Conservation (phyloP, 805 yeast genomes). For the Candida michaelii region DNA sequence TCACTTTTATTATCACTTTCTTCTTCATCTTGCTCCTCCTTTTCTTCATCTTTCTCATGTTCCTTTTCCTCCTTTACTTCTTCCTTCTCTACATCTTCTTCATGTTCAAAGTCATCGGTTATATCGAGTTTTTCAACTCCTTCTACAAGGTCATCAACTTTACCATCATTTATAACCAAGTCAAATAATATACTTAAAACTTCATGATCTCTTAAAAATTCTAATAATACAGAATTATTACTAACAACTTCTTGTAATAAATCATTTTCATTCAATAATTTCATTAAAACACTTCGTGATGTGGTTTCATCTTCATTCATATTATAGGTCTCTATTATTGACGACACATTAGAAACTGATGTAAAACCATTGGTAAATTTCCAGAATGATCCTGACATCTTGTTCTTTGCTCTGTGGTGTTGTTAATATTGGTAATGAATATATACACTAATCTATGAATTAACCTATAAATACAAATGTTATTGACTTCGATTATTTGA, state of each 20-base stretch:
- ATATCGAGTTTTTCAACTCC: constrained; percentile 3
- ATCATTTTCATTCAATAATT: constrained; percentile 43
- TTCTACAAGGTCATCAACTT: constrained; percentile 5
- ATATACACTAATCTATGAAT: too few relatives aligned
- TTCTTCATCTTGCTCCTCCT: constrained; percentile 10
- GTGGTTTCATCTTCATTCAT: constrained; percentile 18
- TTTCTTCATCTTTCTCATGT: constrained; percentile 11
- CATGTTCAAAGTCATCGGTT: constrained; percentile 5
- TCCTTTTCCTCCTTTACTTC: constrained; percentile 6
- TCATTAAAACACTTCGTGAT: constrained; percentile 18
- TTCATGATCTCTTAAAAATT: constrained; percentile 39
- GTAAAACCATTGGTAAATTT: constrained; percentile 47
- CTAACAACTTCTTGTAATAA: constrained; percentile 42
- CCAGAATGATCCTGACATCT: constrained; percentile 52
- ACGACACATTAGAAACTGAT: constrained; percentile 40
- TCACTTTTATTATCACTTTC: constrained; percentile 13
- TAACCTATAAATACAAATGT: too few relatives aligned
- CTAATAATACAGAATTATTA: constrained; percentile 42
- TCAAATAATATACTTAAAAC: constrained; percentile 39
- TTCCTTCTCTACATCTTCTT: constrained; percentile 6
- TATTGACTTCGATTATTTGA: too few relatives aligned
- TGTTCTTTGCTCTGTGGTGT: too few relatives aligned
- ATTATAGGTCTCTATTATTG: constrained; percentile 36
- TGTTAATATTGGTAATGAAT: not conserved
- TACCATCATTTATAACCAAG: constrained; percentile 36